Conservation (phyloP, 306 rosid genomes). For the Pyrus betulifolia region DNA sequence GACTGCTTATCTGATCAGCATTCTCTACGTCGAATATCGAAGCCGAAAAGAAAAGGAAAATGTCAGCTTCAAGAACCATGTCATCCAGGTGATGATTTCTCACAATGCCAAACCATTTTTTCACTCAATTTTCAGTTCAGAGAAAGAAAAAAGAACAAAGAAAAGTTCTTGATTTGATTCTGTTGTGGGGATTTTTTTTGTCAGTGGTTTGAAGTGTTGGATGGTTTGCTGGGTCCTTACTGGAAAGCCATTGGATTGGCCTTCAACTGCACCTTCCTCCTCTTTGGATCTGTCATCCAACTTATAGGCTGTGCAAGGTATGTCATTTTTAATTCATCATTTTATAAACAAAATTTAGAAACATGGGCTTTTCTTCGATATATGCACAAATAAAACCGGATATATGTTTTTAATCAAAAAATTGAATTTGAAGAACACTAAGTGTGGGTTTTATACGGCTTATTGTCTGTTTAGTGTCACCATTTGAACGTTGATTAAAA, state of each 20-base stretch:
- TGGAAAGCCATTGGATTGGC: slow-evolving; percentile 91
- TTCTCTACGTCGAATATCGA: slow-evolving; percentile 83
- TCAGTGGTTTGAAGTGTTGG: slow-evolving; percentile 95
- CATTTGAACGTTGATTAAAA: no score
- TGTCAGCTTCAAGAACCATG: slow-evolving; percentile 93
- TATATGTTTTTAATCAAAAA: no score
- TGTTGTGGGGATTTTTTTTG: not conserved
- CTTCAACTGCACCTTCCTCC: slow-evolving; percentile 91
- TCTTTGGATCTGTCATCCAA: slow-evolving; percentile 90
- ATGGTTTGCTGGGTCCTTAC: slow-evolving; percentile 82
- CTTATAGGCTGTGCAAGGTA: slow-evolving; percentile 98
- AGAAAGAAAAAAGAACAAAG: rapidly evolving
- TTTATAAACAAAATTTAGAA: not conserved
- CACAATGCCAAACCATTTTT: not conserved
- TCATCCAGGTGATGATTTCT: slow-evolving; percentile 56
- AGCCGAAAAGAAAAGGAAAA: slow-evolving; percentile 80
- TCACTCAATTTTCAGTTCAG: not conserved
- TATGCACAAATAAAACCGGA: not conserved
- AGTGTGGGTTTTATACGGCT: not conserved
- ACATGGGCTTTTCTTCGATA: not conserved
- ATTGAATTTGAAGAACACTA: not conserved
- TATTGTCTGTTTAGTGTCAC: not conserved
- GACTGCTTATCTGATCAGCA: slow-evolving; percentile 91
- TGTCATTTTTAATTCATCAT: not conserved
- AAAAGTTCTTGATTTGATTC: not conserved